Conservation (phyloP, 306 rosid genomes). For the Vachellia collinsii region DNA sequence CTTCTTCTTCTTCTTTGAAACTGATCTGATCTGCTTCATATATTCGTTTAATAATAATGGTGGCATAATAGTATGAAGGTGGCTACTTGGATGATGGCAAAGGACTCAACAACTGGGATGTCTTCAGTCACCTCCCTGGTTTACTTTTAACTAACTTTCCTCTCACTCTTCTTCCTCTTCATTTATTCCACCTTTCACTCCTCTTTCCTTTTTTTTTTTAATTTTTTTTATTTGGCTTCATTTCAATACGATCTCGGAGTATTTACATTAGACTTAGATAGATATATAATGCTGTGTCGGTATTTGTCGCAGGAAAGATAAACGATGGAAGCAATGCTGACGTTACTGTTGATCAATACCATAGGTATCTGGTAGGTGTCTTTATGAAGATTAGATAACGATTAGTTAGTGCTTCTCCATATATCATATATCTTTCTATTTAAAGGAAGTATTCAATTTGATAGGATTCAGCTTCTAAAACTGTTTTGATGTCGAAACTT, state of each 20-base stretch:
- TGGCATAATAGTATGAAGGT: conserved; percentile 60
- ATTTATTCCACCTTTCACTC: too few species aligned
- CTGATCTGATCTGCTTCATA: not conserved
- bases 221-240: not conserved
- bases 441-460: not conserved
- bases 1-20: not conserved
- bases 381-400: not conserved
- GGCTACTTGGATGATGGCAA: conserved; percentile 65
- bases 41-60: not conserved
- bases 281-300: not conserved
- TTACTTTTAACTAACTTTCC: not conserved
- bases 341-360: conserved; percentile 64
- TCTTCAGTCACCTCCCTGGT: conserved; percentile 63
- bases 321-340: conserved; percentile 62
- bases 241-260: not conserved
- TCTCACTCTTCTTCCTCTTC: not conserved
- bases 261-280: not conserved
- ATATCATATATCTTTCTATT: too few species aligned
- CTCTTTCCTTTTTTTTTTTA: not conserved
- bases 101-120: conserved; percentile 64
- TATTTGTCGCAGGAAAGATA: conserved; percentile 39
- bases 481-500: not conserved
- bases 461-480: not conserved
- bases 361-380: conserved; percentile 53
- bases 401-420: not conserved